Conservation (phyloP, 2,329 filamentous ascomycete species). For the Neurospora crassa region DNA sequence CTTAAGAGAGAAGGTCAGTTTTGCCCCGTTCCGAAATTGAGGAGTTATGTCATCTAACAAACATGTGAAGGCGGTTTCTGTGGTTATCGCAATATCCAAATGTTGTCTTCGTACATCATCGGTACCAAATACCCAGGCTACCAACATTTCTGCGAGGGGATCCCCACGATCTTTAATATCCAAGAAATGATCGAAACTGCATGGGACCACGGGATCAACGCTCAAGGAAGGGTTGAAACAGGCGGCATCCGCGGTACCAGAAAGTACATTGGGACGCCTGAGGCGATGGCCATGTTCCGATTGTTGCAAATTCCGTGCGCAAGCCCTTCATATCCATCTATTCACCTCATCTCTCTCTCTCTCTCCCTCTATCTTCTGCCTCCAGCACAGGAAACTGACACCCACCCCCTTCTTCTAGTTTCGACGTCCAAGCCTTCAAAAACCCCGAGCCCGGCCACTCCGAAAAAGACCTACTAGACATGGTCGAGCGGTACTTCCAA, state of each 20-base stretch:
- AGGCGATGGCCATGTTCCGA: constrained; percentile 74
- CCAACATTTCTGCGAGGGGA: constrained; percentile 46
- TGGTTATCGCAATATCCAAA: constrained; percentile 91
- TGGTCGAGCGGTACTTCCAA: constrained; percentile 67
- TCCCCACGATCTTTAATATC: constrained; percentile 71
- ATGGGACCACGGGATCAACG: constrained; percentile 79
- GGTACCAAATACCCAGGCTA: constrained; percentile 45
- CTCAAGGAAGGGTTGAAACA: constrained; percentile 66
- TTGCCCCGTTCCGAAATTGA: not conserved
- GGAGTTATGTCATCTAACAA: not conserved
- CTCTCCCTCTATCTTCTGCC: too few relatives aligned
- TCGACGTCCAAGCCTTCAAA: constrained; percentile 53
- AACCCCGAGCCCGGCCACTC: constrained; percentile 34
- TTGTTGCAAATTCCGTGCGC: constrained; percentile 57
- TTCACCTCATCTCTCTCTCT: not conserved
- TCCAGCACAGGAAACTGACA: not conserved
- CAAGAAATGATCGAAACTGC: constrained; percentile 81
- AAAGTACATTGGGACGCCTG: constrained; percentile 91
- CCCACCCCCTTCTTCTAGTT: constrained; percentile 29
- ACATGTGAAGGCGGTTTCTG: constrained; percentile 65
- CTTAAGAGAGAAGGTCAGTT: constrained; percentile 57
- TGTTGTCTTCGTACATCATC: constrained; percentile 72
- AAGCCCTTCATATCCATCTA: constrained; percentile 20
- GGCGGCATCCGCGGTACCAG: constrained; percentile 80
- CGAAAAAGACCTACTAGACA: constrained; percentile 50